Evolutionary conservation across 495 filamentous ascomycete genomes (phyloP), one percentile per base, ranked within the genome.

Genomic region (Parachaetomium inaequale): DNA sequence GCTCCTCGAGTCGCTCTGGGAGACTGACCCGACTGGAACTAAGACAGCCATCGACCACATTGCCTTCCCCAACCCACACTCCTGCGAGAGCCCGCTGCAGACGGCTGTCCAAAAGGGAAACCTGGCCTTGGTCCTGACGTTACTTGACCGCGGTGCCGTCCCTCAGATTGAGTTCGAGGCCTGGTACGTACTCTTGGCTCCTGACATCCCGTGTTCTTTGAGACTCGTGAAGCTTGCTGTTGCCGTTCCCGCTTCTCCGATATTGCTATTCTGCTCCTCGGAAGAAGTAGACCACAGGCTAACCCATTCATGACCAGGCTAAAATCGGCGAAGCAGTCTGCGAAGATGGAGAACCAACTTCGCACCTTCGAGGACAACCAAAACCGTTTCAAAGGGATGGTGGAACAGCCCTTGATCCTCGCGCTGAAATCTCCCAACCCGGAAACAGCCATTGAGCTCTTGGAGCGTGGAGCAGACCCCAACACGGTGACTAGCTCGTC

Each of bases 1-100:
- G 4, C 61, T 89, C n/a, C 65, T 91, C 4, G 78, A 86, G n/a
- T 62, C 78, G 3, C 79, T 88, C 28, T 73, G 83, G 47, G 72
- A 86, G 11, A 68, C 82, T n/a, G 88, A 92, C 64, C 74, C 74
- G 32, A 80, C 83, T 2, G 87, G 82, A 4, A 74, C 84, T 26
- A 79, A 82, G 58, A 79, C 82, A 15, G 84, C 87, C 21, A 75
- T 92, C 58, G 88, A 92, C 58, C 82, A 88, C 62, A 58, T 90
- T 2, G 63, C 72, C 1, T 62, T 81, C 5, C 34, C 36, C 0
- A 70, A 69, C 3, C 38, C 21, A 7, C 72, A 58, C 32, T 26
- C 64, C 75, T 46, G 74, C 76, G 49, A 67, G 65, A 73, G 63
- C n/a, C 73, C 78, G 1, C 56, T 81, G 25, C 64, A 68, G 17